phyloP scores from a whole-genome alignment of 1,284 basidiomycete genomes.

The Microbotryomycetes sp. region DNA sequence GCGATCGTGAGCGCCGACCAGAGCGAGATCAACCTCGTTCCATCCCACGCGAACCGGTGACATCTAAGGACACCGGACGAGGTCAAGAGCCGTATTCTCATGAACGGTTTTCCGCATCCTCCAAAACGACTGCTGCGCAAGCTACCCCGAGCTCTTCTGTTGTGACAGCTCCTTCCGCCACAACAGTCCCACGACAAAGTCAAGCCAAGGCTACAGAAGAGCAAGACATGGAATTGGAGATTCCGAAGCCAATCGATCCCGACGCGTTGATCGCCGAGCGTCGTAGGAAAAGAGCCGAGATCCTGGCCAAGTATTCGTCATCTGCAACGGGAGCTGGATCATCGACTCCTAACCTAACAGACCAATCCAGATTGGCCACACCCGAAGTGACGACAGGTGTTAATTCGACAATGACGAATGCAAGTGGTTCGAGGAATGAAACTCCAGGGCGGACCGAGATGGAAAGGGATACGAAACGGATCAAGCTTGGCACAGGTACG shows the following conservation, averaged over 20 bases:
- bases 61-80: too few species aligned
- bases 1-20: too few species aligned
- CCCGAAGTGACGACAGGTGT: conserved; percentile 6
- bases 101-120: too few species aligned
- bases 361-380: conserved; percentile 2
- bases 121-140: too few species aligned
- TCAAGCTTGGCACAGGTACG: conserved; percentile 24
- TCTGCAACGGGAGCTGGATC: conserved; percentile 26
- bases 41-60: too few species aligned
- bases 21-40: too few species aligned
- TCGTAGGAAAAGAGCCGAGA: conserved; percentile 72
- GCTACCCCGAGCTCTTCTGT: too few species aligned
- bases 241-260: conserved; percentile 48
- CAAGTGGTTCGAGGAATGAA: background rate
- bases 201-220: too few species aligned
- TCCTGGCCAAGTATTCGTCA: conserved; percentile 69
- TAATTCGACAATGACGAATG: background rate
- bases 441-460: conserved; percentile 26
- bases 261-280: conserved; percentile 70
- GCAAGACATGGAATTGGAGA: conserved; percentile 35
- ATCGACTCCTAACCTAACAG: conserved; percentile 4
- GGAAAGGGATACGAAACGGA: conserved; percentile 20
- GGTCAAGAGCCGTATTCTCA: too few species aligned
- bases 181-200: too few species aligned
- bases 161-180: too few species aligned